Base-by-base conservation (phyloP, 2,329 filamentous ascomycete species). In the Hirsutella minnesotensis region DNA sequence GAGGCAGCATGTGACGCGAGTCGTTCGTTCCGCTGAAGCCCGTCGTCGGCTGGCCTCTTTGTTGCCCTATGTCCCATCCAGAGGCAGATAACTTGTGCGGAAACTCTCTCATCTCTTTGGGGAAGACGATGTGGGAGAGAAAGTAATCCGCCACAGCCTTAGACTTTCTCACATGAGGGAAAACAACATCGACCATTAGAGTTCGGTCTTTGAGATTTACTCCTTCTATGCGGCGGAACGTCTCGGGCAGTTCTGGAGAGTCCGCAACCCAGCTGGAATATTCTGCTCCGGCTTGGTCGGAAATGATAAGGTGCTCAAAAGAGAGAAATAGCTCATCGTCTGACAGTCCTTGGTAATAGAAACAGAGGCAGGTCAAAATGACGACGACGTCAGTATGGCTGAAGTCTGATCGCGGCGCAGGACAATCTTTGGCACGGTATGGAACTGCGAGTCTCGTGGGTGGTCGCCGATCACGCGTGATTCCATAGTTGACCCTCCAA, bases 21-120 rank as follows among this genome's bases (percentile, higher is more conserved):
- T 86, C 81, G 20, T 78, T 81, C 0, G 82, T 87, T 0, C 82
- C 81, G 43, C 78, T 83, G 51, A 87, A 87, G 0, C 82, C 83
- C 0, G 76, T 79, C 0, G 70, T 78, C 0, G 69, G 65, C 18
- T 75, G 60, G 0, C 16, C 5, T 43, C 70, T 79, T 4, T 39
- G 39, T 31, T 61, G 54, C 1, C 63, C 75, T 16, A 86, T 60
- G 46, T 86, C 79, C 81, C 81, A 86, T 0, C 79, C 81, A 0
- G 80, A 85, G 0, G 77, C 69, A 0, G 75, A 77, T 0, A 86
- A 58, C 46, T 84, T 86, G 9, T 67, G 43, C 0, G 73, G 70
- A 39, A 83, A 86, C 45, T 83, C 74, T 19, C 70, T 77, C 46
- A 75, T 69, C 19, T 80, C 72, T 27, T 68, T 75, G 0, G 78